Evolutionary conservation across 208 protist species (phyloP).

Genomic region (Paratrypanosoma confusum): DNA sequence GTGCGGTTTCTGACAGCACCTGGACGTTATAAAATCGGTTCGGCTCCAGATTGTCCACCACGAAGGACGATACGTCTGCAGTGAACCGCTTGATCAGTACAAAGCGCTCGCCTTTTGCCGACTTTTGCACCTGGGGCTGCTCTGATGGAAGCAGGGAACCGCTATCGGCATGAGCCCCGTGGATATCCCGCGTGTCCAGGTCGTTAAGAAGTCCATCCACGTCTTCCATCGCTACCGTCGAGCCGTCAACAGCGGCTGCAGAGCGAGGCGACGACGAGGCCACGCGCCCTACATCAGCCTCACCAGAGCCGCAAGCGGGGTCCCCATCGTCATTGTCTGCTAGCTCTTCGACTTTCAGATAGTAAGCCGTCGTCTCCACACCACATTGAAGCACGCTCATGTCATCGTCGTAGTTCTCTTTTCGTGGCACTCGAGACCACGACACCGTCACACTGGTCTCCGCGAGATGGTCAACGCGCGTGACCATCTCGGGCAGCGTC

Average conservation of each 20-base stretch:
- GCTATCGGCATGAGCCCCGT: no score
- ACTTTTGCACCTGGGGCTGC: slow-evolving; percentile 8
- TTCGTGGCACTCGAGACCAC: slow-evolving; percentile 47
- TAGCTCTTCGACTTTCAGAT: slow-evolving; percentile 62
- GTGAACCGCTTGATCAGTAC: slow-evolving; percentile 6
- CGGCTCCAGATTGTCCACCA: slow-evolving; percentile 24
- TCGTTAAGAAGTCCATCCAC: slow-evolving; percentile 1
- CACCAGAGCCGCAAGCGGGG: background rate
- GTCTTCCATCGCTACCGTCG: slow-evolving; percentile 4
- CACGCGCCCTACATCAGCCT: background rate
- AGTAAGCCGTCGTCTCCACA: slow-evolving; percentile 60
- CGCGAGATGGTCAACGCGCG: slow-evolving; percentile 50
- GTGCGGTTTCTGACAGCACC: slow-evolving; percentile 69
- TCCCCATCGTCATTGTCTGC: slow-evolving; percentile 9
- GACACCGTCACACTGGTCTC: slow-evolving; percentile 62
- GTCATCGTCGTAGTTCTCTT: slow-evolving; percentile 79
- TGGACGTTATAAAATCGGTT: slow-evolving; percentile 69
- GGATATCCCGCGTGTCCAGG: no score
- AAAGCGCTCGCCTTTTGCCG: slow-evolving; percentile 7
- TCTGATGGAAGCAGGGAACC: slow-evolving; percentile 7
- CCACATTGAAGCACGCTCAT: slow-evolving; percentile 70
- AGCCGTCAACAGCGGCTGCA: slow-evolving; percentile 2
- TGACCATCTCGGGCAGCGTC: slow-evolving; percentile 65
- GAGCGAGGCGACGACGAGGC: background rate
- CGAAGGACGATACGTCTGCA: slow-evolving; percentile 2